phyloP scores from a whole-genome alignment of 2,329 filamentous ascomycete species.

The Sarocladium brachiariae region DNA sequence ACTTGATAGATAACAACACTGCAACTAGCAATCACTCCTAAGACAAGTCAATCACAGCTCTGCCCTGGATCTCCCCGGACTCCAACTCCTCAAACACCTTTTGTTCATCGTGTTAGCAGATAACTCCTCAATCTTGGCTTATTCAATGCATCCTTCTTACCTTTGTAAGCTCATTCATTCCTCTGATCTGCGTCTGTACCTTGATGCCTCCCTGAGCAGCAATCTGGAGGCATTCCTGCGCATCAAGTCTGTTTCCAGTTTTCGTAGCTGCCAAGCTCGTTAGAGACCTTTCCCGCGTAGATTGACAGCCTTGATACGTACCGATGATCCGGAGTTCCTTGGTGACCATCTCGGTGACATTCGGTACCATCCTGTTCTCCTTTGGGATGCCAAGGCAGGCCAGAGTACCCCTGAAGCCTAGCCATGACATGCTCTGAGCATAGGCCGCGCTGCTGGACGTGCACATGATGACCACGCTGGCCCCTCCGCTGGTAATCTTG shows the following conservation, averaged over 20 bases:
- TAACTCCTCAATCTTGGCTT: too few relatives aligned
- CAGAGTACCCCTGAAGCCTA: constrained; percentile 2
- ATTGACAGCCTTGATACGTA: background rate
- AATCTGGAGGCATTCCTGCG: constrained; percentile 5
- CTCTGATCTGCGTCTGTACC: background rate
- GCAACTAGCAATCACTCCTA: background rate
- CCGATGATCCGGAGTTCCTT: constrained; percentile 1
- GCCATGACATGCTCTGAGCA: background rate
- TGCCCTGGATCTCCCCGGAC: background rate
- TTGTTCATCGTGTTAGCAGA: too few relatives aligned
- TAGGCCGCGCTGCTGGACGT: constrained; percentile 6
- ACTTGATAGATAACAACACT: background rate
- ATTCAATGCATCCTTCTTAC: background rate
- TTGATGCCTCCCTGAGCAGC: constrained; percentile 4
- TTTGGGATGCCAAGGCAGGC: constrained; percentile 5
- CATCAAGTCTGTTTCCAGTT: constrained; percentile 6
- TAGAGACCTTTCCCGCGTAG: background rate
- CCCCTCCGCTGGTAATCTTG: background rate
- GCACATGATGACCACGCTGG: constrained; percentile 4
- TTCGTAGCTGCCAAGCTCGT: background rate
- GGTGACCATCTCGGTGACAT: background rate
- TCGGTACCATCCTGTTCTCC: background rate
- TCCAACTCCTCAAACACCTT: constrained; percentile 6
- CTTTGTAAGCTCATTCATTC: constrained; percentile 1
- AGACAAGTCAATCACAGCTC: constrained; percentile 1